Evolutionary conservation across 2,329 filamentous ascomycete genomes (phyloP), one percentile per base, ranked within the genome.

Genomic region (Pezicula neosporulosa): DNA sequence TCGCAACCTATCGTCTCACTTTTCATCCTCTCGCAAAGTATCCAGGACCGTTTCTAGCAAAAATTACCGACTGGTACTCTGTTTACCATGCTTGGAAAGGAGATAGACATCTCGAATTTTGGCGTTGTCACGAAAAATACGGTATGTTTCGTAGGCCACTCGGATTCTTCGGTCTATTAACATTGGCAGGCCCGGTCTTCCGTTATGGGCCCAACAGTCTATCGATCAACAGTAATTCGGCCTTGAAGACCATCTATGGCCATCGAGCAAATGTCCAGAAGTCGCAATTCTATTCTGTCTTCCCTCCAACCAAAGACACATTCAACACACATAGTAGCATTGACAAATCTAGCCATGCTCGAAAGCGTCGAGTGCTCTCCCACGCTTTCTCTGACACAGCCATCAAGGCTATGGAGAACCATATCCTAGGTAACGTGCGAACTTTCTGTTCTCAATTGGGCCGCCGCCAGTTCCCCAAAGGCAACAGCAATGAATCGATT

Each of bases 151-250:
- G 43, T 56, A 54, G 45, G 48, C 52, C 52, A n/a, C 16, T 57
- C 58, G n/a, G 42, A 28, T 19, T 8, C 15, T 41, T 12, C 24
- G 21, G 33, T 16, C 9, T 37, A 18, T 35, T 6, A 38, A 30
- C n/a, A 6, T 5, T 61, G 54, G 18, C 63, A 82, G 80, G 81
- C 60, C 72, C 75, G n/a, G 68, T 83, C 47, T 86, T 93, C n/a
- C 87, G 90, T 27, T 89, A 87, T 58, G 87, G 87, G 0, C 90
- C 90, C 42, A 90, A 90, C 68, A 82, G 81, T 54, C 72, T 96
- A 39, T 89, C 85, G 1, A 82, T 95, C 72, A 93, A 94, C 75
- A 85, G 83, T 49, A 80, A 79, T 54, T 77, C 78, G 7, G 86
- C 87, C 1, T 73, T 89, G 52, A 82, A 82, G 65, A 78, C 83